These are phyloP conservation scores for Sanguinoderma infundibulare DNA, from an alignment of 1,284 basidiomycete species.

Conservation along the genomic window DNA sequence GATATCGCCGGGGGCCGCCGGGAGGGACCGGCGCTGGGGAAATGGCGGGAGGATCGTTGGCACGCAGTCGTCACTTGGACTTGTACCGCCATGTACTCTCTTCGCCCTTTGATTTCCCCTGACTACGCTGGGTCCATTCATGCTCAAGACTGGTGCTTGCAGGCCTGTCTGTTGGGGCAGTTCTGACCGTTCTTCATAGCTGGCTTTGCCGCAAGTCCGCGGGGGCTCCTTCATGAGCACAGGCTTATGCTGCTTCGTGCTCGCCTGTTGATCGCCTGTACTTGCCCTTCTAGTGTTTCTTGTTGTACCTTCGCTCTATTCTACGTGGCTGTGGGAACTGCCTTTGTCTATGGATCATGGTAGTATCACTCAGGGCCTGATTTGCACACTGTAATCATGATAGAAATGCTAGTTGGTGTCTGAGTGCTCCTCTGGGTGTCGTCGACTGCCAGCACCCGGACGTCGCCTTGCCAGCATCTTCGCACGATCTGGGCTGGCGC, in stretches of 20 bases:
- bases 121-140: constrained; percentile 4
- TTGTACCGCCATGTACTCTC: constrained; percentile 2
- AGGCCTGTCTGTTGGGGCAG: constrained; percentile 8
- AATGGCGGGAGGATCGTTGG: background rate
- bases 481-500: constrained; percentile 1
- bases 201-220: background rate
- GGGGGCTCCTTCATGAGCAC: constrained; percentile 1
- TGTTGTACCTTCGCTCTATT: constrained; percentile 5
- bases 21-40: background rate
- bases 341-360: background rate
- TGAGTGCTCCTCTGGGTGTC: constrained; percentile 3
- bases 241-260: constrained; percentile 1
- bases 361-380: background rate
- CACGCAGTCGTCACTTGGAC: background rate
- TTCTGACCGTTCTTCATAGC: constrained; percentile 10
- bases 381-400: constrained; percentile 10
- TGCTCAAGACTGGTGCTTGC: constrained; percentile 1
- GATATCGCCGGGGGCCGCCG: background rate
- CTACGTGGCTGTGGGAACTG: constrained; percentile 10
- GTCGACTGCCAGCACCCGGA: constrained; percentile 1
- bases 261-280: constrained; percentile 1
- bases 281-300: background rate
- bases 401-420: constrained; percentile 1
- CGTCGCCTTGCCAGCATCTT: constrained; percentile 9
- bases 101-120: background rate